Percentiles rank a stretch among this genome's conserved stretches.
Conservation (phyloP, 2,329 filamentous ascomycete species). For the Verticillium dahliae region DNA sequence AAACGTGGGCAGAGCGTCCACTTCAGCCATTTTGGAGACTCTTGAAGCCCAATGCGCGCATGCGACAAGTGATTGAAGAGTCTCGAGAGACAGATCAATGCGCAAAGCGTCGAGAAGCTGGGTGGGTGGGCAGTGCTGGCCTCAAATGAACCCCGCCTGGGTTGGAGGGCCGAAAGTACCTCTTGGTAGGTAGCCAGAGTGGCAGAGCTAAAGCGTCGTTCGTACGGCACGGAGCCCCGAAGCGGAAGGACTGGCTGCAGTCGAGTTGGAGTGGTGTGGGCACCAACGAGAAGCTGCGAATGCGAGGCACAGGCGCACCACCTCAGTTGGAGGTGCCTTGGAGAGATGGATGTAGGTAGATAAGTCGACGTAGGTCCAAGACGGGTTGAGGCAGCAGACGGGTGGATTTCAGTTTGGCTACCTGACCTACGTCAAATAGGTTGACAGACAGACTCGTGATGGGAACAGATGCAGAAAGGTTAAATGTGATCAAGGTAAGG, state of each 20-base stretch:
- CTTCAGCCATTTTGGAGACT: slow-evolving; percentile 63
- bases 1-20: slow-evolving; percentile 79
- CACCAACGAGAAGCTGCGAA: not conserved
- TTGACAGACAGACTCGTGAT: not conserved
- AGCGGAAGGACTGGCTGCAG: not conserved
- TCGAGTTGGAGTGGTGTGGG: not conserved
- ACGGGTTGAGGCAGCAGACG: not conserved
- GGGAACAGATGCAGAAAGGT: not conserved
- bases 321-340: not conserved
- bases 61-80: slow-evolving; percentile 8
- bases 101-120: not conserved
- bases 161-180: not conserved
- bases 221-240: not conserved
- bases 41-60: slow-evolving; percentile 11
- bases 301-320: not conserved
- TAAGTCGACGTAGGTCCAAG: not conserved
- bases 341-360: not conserved
- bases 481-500: no score
- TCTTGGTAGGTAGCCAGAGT: not conserved
- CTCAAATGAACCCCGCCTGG: not conserved
- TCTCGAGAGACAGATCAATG: not conserved
- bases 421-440: not conserved
- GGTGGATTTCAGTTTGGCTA: not conserved
- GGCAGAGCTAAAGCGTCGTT: not conserved
- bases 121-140: not conserved